Evolutionary conservation across 257 asterid genomes (phyloP).

Genomic region (Fraxinus cuspidata): DNA sequence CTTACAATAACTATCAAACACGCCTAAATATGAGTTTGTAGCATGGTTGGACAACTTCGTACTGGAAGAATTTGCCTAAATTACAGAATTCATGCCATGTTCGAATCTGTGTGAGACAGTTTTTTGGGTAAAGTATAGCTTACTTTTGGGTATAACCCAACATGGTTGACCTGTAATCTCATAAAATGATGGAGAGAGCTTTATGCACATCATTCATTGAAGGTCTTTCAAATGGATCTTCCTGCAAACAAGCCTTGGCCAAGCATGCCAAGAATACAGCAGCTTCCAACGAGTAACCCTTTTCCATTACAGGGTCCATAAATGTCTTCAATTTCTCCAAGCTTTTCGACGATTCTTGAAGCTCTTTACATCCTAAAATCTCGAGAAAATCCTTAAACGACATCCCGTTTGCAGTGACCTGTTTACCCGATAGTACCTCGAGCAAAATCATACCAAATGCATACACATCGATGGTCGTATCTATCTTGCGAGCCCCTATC

Average conservation of each 20-base stretch:
- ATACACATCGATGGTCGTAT: conserved; percentile 23
- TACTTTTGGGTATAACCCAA: not conserved
- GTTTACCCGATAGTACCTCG: conserved; percentile 22
- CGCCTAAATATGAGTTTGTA: no score
- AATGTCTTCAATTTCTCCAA: not conserved
- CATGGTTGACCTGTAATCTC: not conserved
- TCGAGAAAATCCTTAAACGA: not conserved
- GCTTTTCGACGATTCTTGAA: not conserved
- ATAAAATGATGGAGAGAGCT: not conserved
- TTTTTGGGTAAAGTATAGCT: no score
- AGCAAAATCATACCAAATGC: conserved; percentile 28
- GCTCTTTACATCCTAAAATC: not conserved
- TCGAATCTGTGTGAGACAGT: no score
- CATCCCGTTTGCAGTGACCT: not conserved
- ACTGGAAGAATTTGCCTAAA: no score
- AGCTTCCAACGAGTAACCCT: conserved; percentile 17
- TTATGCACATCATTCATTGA: not conserved
- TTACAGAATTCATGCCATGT: no score
- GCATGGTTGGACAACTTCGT: no score
- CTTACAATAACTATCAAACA: no score
- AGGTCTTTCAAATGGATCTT: conserved; percentile 24
- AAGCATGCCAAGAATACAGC: conserved; percentile 23
- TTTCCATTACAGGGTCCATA: conserved; percentile 16
- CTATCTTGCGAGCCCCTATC: conserved; percentile 1
- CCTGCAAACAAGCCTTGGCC: conserved; percentile 27